Percentiles rank a stretch among this genome's conserved stretches.
Evolutionary conservation across 306 rosid species (phyloP).

Genomic region (Hippophae rhamnoides): DNA sequence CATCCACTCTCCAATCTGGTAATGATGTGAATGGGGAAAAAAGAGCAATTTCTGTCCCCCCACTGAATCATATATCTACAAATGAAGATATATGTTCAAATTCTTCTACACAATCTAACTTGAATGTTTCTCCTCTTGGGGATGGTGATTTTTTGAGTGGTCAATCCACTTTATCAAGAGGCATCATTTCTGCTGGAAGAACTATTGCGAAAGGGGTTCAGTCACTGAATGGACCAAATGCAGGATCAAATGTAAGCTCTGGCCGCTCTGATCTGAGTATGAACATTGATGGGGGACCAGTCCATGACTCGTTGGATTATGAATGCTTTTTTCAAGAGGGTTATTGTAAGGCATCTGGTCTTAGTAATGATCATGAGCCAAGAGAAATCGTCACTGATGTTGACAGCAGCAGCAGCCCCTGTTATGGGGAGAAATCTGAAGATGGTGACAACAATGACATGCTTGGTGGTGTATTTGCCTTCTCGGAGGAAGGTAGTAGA

Average conservation of each 20-base stretch:
- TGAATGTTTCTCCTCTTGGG: conserved; percentile 23
- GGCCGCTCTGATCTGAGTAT: conserved; percentile 50
- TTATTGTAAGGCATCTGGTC: conserved; percentile 53
- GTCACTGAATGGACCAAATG: conserved; percentile 35
- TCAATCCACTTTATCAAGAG: conserved; percentile 27
- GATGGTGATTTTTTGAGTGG: conserved; percentile 21
- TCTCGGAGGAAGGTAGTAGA: conserved; percentile 76
- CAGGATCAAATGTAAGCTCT: conserved; percentile 48
- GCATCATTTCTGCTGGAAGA: conserved; percentile 33
- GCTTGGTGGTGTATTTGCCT: conserved; percentile 79
- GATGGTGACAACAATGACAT: conserved; percentile 63
- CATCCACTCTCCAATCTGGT: conserved; percentile 28
- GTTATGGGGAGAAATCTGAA: conserved; percentile 66
- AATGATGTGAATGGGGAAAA: conserved; percentile 28
- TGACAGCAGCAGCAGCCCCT: conserved; percentile 56
- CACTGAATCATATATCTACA: conserved; percentile 24
- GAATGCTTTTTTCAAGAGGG: conserved; percentile 71
- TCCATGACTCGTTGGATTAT: conserved; percentile 48
- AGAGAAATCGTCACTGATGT: conserved; percentile 48
- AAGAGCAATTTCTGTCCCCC: conserved; percentile 32
- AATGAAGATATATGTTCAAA: conserved; percentile 27
- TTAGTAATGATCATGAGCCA: conserved; percentile 34
- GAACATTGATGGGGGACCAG: conserved; percentile 56
- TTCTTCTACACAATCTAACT: conserved; percentile 27
- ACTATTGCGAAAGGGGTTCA: conserved; percentile 35